Conservation (phyloP, 1,284 basidiomycete species). For the Cronartium quercuum region DNA sequence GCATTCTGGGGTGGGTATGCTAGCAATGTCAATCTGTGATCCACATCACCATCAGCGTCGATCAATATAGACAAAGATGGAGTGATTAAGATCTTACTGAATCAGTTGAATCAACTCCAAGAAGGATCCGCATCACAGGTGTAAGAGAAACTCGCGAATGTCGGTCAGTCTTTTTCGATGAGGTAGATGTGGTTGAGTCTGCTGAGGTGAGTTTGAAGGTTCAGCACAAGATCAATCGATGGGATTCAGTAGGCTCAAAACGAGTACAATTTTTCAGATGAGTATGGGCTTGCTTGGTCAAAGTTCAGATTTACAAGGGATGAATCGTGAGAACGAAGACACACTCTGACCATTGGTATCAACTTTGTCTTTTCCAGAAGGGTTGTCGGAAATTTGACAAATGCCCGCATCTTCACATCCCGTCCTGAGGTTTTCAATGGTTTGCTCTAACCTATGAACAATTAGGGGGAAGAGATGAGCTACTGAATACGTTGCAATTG, state of each 20-base stretch:
- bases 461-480: no score
- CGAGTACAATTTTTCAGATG: no score
- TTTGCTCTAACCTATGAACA: constrained; percentile 2
- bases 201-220: background rate
- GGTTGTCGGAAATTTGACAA: background rate
- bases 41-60: background rate
- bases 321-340: background rate
- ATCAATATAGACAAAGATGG: background rate
- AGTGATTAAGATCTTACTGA: background rate
- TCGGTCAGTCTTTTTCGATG: background rate
- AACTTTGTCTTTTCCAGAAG: background rate
- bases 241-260: no score
- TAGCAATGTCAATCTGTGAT: background rate
- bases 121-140: constrained; percentile 21
- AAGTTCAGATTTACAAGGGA: no score
- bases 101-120: constrained; percentile 19
- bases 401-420: background rate
- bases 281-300: no score
- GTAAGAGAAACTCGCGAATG: constrained; percentile 5
- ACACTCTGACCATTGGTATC: background rate
- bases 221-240: no score
- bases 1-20: background rate
- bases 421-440: background rate
- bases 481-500: no score
- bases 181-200: background rate